Conservation (phyloP, 2,329 filamentous ascomycete genomes). For the Venturia carpophila region DNA sequence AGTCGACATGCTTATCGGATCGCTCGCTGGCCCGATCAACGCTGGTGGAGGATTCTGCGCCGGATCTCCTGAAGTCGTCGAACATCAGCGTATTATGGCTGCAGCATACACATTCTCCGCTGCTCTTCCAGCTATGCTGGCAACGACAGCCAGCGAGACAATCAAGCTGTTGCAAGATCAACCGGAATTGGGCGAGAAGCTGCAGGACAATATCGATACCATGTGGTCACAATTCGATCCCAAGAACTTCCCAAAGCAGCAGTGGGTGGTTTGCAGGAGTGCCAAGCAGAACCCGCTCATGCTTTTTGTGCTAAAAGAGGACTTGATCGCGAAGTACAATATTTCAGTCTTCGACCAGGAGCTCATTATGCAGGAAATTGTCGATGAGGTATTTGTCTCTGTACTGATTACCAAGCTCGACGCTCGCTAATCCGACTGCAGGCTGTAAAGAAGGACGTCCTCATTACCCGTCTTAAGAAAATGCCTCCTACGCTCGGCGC, state of each 20-base stretch:
- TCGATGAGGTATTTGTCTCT: slow-evolving; percentile 72
- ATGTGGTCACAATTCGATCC: slow-evolving; percentile 87
- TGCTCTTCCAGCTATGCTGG: slow-evolving; percentile 65
- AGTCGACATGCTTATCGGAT: slow-evolving; percentile 96
- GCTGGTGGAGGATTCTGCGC: slow-evolving; percentile 95
- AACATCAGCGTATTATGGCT: slow-evolving; percentile 90
- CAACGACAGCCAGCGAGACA: slow-evolving; percentile 92
- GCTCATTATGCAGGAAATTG: slow-evolving; percentile 74
- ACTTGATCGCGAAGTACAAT: slow-evolving; percentile 64
- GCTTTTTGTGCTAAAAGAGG: slow-evolving; percentile 73
- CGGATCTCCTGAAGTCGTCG: slow-evolving; percentile 81
- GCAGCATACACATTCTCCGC: slow-evolving; percentile 94
- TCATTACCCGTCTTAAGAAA: slow-evolving; percentile 80
- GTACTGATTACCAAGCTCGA: slow-evolving; percentile 18
- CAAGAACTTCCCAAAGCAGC: slow-evolving; percentile 83
- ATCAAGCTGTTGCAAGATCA: slow-evolving; percentile 78
- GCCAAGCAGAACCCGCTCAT: slow-evolving; percentile 78
- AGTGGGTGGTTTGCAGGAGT: slow-evolving; percentile 83
- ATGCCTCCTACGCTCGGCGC: slow-evolving; percentile 55
- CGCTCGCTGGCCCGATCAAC: slow-evolving; percentile 80
- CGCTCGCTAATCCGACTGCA: slow-evolving; percentile 33
- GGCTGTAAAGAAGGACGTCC: slow-evolving; percentile 77
- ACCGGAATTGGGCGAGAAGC: slow-evolving; percentile 68
- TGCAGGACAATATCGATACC: slow-evolving; percentile 77
- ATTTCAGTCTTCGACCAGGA: slow-evolving; percentile 72